Base-by-base conservation (phyloP, 441 rosid species). In the Eruca vesicaria region DNA sequence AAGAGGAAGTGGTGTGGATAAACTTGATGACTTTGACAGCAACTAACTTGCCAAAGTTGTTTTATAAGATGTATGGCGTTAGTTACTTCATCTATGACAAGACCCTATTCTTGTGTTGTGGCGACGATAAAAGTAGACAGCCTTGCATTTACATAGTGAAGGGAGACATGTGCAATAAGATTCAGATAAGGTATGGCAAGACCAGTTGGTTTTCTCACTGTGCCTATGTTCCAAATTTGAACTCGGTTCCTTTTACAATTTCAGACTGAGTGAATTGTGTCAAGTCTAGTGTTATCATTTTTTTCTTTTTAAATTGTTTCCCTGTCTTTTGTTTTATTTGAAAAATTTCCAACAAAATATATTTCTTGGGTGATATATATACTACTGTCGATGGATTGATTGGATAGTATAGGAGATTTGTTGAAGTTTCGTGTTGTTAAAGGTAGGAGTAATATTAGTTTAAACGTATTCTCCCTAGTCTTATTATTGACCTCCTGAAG, bases 401-500 rank as follows among this genome's bases (percentile, higher is more conserved):
- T 43, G 50, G 50, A 43, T 43, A 14, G 50, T 43, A 43, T 14
- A 43, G 16, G n/a, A 12, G 50, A 43, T 2, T 12, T 43, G 50
- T 43, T 43, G 50, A 43, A 43, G n/a, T 43, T 43, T 43, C 2
- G 6, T 14, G 50, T 43, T 43, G 50, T 43, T 43, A 43, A 43
- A 38, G 45, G 45, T 43, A 43, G 16, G 48, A 41, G 15, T 41
- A 41, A 41, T 41, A n/a, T 14, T 41, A 23, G 28, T 41, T 12
- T 29, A 53, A 68, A 68, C 20, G 32, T 62, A 60, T 16, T 23
- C 18, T 26, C 32, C 23, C 28, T 2, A 57, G 65, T 60, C 19
- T 67, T 66, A 60, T n/a, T n/a, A 9, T n/a, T 50, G 36, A 62
- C 59, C 74, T 55, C 65, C 63, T 28, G 59, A 53, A 11, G 65